A percentile compares a stretch with the other conserved stretches of the same genome.
These are phyloP conservation scores for Lactarius hatsudake DNA, from an alignment of 768 basidiomycete genomes.

Conservation along the genomic window DNA sequence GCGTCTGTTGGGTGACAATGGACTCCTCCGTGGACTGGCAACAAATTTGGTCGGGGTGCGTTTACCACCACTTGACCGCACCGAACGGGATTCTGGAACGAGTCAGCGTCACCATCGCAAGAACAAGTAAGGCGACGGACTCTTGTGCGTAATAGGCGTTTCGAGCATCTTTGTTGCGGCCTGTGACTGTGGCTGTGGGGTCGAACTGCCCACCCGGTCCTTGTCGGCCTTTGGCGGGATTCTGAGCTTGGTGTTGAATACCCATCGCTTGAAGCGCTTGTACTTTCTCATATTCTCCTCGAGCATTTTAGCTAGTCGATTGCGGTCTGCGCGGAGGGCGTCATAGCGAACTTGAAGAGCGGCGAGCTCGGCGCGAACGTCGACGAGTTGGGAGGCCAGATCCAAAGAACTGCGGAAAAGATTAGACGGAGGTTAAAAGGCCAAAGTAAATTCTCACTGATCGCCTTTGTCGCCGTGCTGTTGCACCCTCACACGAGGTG, in stretches of 20 bases:
- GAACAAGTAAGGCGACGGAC: background rate
- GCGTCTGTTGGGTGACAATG: background rate
- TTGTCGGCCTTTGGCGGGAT: background rate
- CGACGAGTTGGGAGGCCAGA: slow-evolving; percentile 4
- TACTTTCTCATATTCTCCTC: slow-evolving; percentile 13
- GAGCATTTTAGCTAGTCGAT: background rate
- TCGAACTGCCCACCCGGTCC: background rate
- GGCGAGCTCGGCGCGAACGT: slow-evolving; percentile 12
- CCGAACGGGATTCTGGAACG: slow-evolving; percentile 6
- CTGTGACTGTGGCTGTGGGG: slow-evolving; percentile 1
- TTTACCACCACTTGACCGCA: background rate
- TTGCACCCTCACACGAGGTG: background rate
- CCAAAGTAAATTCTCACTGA: background rate
- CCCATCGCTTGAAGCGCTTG: slow-evolving; percentile 21
- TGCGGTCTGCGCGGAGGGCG: slow-evolving; percentile 16
- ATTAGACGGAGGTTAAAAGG: background rate
- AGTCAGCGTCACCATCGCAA: background rate
- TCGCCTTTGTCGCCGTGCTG: background rate
- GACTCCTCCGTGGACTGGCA: background rate
- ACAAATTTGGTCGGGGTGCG: background rate
- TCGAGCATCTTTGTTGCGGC: slow-evolving; percentile 13
- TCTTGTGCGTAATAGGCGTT: slow-evolving; percentile 14
- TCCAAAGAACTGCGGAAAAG: slow-evolving; percentile 3
- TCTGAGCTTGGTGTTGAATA: background rate
- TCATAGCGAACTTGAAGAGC: slow-evolving; percentile 18